Evolutionary conservation across 345 rosid genomes (phyloP).

Genomic region (Euphorbia peplus): DNA sequence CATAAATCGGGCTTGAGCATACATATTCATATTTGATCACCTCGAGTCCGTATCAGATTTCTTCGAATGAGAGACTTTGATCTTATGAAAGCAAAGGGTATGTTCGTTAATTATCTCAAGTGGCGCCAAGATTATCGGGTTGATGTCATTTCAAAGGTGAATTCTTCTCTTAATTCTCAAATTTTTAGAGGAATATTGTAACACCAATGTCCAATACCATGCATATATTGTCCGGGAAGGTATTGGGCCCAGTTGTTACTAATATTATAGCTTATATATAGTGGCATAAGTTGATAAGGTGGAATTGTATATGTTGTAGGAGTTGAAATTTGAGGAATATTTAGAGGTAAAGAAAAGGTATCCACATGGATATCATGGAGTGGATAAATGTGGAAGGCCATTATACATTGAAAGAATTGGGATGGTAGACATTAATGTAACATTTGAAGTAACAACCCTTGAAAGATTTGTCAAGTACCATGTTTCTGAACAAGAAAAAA

Average conservation of each 20-base stretch:
- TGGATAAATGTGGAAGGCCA: conserved; percentile 57
- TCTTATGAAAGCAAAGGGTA: conserved; percentile 43
- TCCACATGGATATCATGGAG: conserved; percentile 66
- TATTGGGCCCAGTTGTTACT: too few species aligned
- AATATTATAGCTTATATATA: too few species aligned
- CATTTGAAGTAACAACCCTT: conserved; percentile 39
- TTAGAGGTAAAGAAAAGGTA: conserved; percentile 50
- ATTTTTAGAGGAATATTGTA: background rate
- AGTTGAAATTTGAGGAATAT: conserved; percentile 44
- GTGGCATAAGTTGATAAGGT: background rate
- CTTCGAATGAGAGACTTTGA: conserved; percentile 57
- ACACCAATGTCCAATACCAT: too few species aligned
- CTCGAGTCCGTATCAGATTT: conserved; percentile 30
- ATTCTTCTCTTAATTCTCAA: background rate
- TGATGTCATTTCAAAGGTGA: conserved; percentile 46
- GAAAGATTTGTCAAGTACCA: conserved; percentile 54
- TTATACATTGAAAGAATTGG: conserved; percentile 58
- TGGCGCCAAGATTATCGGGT: conserved; percentile 48
- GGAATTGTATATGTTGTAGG: conserved; percentile 37
- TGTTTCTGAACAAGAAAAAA: conserved; percentile 57
- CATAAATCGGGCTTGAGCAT: too few species aligned
- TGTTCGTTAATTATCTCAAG: conserved; percentile 45
- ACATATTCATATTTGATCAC: too few species aligned
- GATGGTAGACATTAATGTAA: conserved; percentile 45
- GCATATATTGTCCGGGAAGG: too few species aligned